These are phyloP conservation scores for Diddensiella santjacobensis DNA, from an alignment of 805 yeast genomes.

Conservation along the genomic window DNA sequence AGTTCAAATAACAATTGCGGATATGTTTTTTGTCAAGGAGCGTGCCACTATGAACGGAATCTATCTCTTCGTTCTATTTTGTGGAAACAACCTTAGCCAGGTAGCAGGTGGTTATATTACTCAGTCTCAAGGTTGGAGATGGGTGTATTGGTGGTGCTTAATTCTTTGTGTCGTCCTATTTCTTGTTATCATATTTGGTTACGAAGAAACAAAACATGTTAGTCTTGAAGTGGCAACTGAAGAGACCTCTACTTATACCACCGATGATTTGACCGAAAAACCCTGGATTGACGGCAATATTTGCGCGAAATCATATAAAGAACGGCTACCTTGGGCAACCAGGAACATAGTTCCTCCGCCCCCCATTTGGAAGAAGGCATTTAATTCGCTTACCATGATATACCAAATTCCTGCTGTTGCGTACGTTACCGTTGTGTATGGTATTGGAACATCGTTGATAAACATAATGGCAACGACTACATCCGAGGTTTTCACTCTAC, in stretches of 20 bases:
- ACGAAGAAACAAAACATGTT: not conserved
- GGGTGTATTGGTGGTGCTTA: not conserved
- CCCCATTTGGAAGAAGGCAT: not conserved
- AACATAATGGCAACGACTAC: not conserved
- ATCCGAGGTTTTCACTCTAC: not conserved
- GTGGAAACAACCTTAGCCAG: not conserved
- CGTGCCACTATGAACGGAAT: not conserved
- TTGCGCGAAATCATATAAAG: not conserved
- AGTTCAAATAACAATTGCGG: not conserved
- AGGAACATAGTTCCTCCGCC: not conserved
- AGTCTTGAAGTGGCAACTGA: not conserved
- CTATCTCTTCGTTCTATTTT: not conserved
- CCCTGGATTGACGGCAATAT: not conserved
- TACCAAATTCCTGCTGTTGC: not conserved
- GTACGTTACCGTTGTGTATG: not conserved
- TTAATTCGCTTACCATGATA: not conserved
- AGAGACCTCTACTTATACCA: not conserved
- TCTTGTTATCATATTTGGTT: too few species aligned
- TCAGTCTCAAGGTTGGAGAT: not conserved
- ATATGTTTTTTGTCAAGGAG: not conserved
- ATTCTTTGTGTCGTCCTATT: not conserved
- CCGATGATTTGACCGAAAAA: not conserved
- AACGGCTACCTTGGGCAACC: not conserved
- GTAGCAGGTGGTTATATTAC: not conserved
- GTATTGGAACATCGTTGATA: not conserved